Base-by-base conservation (phyloP, 1,284 basidiomycete genomes). In the Cryptococcus sp. region DNA sequence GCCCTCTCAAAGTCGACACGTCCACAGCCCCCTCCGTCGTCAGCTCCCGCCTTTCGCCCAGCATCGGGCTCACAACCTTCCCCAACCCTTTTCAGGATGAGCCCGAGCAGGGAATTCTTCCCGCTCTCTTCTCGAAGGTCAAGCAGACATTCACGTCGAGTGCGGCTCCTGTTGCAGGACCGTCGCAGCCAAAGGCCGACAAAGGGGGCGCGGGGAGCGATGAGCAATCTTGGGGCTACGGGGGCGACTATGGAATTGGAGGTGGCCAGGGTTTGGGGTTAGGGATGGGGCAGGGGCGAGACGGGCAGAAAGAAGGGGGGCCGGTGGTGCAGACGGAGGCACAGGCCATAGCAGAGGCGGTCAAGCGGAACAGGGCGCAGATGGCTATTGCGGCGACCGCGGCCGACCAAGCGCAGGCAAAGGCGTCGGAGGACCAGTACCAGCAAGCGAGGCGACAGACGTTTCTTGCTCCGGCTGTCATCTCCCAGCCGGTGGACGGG, bases 21-120 rank as follows among this genome's bases (percentile, higher is more conserved):
- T 16, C 50, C 35, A 39, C 50, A 8, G 47, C 46, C 8, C 46
- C 54, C 8, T 56, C 61, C 16, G 51, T 42, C 9, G 21, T 53
- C 7, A 53, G 58, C 20, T 42, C 55, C 21, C 59, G 61, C 24
- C 57, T 62, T 12, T 60, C 59, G 8, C 57, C 63, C n/a, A 48
- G 61, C 13, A 47, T 54, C 20, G 60, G 53, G 7, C 61, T 78
- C 36, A 78, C 76, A 9, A 77, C 72, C 5, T 78, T 78, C 52
- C 76, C 76, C 4, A 70, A 72, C 36, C 69, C 71, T 0, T 77
- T 76, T 62, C 62, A 69, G 16, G 76, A 78, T 52, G 76, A 76
- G 55, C 73, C 70, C 15, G 76, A 78, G 59, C 71, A 71, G 36
- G 75, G 72, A 2, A 63, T 77, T n/a, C 61, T 78, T 8, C 75